Conservation (phyloP, 805 yeast species). For the Spathaspora gorwiae region DNA sequence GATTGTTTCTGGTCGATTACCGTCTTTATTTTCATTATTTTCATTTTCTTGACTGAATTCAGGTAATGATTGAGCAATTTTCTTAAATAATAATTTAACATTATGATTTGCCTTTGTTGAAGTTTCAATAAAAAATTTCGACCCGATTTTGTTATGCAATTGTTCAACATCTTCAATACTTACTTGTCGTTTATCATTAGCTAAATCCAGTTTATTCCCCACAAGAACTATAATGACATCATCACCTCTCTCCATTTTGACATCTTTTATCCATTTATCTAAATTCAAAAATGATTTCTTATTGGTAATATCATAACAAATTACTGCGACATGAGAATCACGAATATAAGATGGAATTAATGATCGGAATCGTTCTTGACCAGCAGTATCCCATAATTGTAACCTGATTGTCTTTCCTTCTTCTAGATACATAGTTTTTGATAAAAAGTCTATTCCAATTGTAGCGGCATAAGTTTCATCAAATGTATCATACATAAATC, state of each 20-base stretch:
- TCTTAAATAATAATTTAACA: slow-evolving; percentile 83
- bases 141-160: slow-evolving; percentile 66
- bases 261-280: slow-evolving; percentile 92
- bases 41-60: slow-evolving; percentile 46
- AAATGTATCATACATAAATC: slow-evolving; percentile 96
- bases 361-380: slow-evolving; percentile 93
- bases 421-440: slow-evolving; percentile 91
- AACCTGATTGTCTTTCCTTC: slow-evolving; percentile 87
- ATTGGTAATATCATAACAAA: slow-evolving; percentile 90
- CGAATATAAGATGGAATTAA: slow-evolving; percentile 93
- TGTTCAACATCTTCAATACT: slow-evolving; percentile 80
- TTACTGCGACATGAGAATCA: slow-evolving; percentile 95
- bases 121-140: slow-evolving; percentile 83
- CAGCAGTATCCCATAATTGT: slow-evolving; percentile 97
- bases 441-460: slow-evolving; percentile 91
- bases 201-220: slow-evolving; percentile 84
- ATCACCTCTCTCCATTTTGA: slow-evolving; percentile 85
- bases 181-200: slow-evolving; percentile 71
- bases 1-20: slow-evolving; percentile 30
- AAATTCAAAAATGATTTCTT: slow-evolving; percentile 80
- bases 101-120: slow-evolving; percentile 94
- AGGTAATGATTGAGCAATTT: slow-evolving; percentile 86
- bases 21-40: slow-evolving; percentile 11
- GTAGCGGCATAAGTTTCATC: slow-evolving; percentile 97
- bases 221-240: slow-evolving; percentile 87